These are phyloP conservation scores for Atkinsonella texensis DNA, from an alignment of 2,329 filamentous ascomycete species.

Conservation along the genomic window DNA sequence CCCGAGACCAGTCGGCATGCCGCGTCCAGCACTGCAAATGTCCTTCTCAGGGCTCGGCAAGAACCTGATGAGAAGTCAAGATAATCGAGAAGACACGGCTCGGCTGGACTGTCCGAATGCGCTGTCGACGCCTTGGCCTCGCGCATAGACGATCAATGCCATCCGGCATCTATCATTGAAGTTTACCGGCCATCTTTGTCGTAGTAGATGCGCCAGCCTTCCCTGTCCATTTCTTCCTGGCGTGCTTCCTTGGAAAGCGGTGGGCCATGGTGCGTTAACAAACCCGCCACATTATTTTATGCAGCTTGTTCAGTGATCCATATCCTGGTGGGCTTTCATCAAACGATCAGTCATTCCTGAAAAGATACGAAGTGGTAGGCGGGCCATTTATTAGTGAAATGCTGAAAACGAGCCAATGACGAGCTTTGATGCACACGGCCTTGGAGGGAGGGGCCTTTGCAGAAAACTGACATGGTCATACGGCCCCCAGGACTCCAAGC, in stretches of 20 bases:
- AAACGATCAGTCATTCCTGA: not conserved
- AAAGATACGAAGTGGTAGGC: not conserved
- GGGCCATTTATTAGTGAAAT: not conserved
- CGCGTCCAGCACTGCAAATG: too few relatives aligned
- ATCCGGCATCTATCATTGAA: not conserved
- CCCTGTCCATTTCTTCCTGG: not conserved
- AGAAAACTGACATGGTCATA: not conserved
- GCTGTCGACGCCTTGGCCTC: not conserved
- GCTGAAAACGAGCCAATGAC: not conserved
- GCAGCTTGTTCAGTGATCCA: too few relatives aligned
- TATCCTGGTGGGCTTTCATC: not conserved
- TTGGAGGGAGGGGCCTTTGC: not conserved
- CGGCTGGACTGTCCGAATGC: not conserved
- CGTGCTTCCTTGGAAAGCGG: not conserved
- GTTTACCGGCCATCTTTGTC: not conserved
- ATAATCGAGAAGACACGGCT: not conserved
- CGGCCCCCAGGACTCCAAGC: conserved; percentile 1
- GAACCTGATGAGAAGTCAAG: not conserved
- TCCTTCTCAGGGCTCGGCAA: too few relatives aligned
- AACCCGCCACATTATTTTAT: too few relatives aligned
- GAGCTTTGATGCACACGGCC: not conserved
- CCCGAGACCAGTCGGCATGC: not conserved
- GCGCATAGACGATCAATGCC: not conserved
- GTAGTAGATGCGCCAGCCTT: not conserved
- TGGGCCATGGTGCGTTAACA: too few relatives aligned